Evolutionary conservation across 495 filamentous ascomycete genomes (phyloP).

Genomic region (Penicillium waksmanii): DNA sequence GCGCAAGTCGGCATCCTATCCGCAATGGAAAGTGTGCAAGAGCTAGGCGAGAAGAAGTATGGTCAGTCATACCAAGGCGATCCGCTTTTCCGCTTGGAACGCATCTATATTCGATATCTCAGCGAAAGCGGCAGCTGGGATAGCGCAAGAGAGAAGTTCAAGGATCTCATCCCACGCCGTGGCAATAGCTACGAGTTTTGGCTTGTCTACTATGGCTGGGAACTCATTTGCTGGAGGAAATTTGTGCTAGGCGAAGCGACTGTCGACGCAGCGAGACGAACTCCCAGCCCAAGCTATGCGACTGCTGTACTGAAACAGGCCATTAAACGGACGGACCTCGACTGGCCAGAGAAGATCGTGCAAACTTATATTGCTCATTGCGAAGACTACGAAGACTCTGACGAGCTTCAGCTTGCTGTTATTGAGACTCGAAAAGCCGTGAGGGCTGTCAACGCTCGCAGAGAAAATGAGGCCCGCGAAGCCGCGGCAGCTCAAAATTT

Average conservation of each 20-base stretch:
- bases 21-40: constrained; percentile 78
- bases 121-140: constrained; percentile 73
- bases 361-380: constrained; percentile 83
- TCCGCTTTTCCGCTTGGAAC: constrained; percentile 82
- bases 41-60: constrained; percentile 75
- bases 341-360: constrained; percentile 90
- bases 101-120: constrained; percentile 88
- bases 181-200: constrained; percentile 88
- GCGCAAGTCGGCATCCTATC: constrained; percentile 88
- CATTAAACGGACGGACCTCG: constrained; percentile 68
- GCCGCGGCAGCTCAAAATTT: constrained; percentile 51
- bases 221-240: constrained; percentile 72
- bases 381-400: constrained; percentile 79
- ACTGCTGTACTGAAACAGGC: constrained; percentile 76
- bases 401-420: constrained; percentile 70
- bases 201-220: constrained; percentile 89
- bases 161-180: constrained; percentile 65
- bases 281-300: constrained; percentile 62
- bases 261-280: constrained; percentile 48
- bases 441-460: constrained; percentile 63
- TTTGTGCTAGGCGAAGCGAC: constrained; percentile 54
- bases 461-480: constrained; percentile 66
- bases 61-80: constrained; percentile 80
- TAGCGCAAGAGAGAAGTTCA: constrained; percentile 73
- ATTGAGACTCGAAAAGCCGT: constrained; percentile 69